Evolutionary conservation across 73 alveolate genomes (phyloP).

Genomic region (Paramecium sonneborni): DNA sequence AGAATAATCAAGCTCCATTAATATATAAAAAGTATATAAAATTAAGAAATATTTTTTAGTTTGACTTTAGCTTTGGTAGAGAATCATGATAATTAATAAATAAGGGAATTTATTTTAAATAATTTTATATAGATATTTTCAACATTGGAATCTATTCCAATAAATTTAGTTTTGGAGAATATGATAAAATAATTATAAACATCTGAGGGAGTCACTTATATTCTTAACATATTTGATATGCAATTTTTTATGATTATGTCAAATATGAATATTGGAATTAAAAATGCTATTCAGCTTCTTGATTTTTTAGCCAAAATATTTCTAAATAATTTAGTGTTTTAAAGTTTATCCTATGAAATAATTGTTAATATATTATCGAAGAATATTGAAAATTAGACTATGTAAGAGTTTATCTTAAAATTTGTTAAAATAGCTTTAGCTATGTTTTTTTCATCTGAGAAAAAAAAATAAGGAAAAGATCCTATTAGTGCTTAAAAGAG

Average conservation of each 20-base stretch:
- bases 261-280: conserved; percentile 87
- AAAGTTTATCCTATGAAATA: conserved; percentile 78
- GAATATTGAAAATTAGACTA: conserved; percentile 67
- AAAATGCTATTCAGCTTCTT: conserved; percentile 86
- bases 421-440: conserved; percentile 78
- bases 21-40: conserved; percentile 72
- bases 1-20: conserved; percentile 94
- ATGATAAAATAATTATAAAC: conserved; percentile 88
- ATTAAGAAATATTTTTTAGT: conserved; percentile 25
- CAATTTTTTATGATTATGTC: conserved; percentile 90
- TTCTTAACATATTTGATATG: conserved; percentile 91
- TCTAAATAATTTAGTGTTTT: conserved; percentile 75
- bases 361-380: conserved; percentile 74
- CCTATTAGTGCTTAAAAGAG: conserved; percentile 15
- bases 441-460: conserved; percentile 77
- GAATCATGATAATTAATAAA: conserved; percentile 85
- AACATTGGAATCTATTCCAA: conserved; percentile 89
- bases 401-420: conserved; percentile 80
- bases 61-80: conserved; percentile 92
- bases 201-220: conserved; percentile 84
- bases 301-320: conserved; percentile 94
- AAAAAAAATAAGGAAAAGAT: conserved; percentile 61
- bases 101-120: conserved; percentile 89
- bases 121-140: conserved; percentile 86
- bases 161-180: conserved; percentile 93